Base-by-base conservation (phyloP, 371 early-diverging fungal genomes). In the Globomyces sp. region DNA sequence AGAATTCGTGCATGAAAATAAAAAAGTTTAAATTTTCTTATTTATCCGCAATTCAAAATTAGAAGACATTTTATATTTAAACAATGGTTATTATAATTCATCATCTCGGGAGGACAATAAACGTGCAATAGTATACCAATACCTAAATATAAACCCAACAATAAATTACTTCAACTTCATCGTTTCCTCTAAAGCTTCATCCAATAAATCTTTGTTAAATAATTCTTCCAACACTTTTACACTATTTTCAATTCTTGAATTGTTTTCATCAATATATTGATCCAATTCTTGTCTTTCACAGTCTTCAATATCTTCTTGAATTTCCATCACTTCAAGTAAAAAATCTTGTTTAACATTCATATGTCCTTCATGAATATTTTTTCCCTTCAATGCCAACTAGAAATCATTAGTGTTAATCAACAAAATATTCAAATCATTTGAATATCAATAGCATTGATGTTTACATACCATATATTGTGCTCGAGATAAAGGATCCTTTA, bases 401-500 rank as follows among this genome's bases (percentile, higher is more conserved):
- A 24, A 24, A 24, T 24, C 24, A 24, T 24, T 24, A 24, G 24
- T 24, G 24, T 24, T 24, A 24, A 24, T 24, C 24, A 24, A 24
- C 24, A 24, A 24, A 24, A 24, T 24, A 24, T 24, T 24, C 24
- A 24, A 24, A 24, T 24, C 24, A 24, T 24, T 24, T 24, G 24
- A 24, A 24, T 24, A 24, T 24, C 24, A 24, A 24, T 24, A 24
- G 24, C 0, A 24, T n/a, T 24, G 24, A 24, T 24, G 24, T 24
- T 24, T 24, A 24, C 24, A 51, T 11, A 51, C 24, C 34, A 51
- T 24, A 24, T 51, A 51, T 13, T 51, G 52, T 2, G 52, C 8
- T 51, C 52, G 11, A 51, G 52, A 51, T 24, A 51, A 13, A 5
- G 52, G 52, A 51, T 51, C 52, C 52, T 51, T 51, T 51, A 51